phyloP scores from a whole-genome alignment of 805 yeast species.

The Pichia rugopelliculosa region DNA sequence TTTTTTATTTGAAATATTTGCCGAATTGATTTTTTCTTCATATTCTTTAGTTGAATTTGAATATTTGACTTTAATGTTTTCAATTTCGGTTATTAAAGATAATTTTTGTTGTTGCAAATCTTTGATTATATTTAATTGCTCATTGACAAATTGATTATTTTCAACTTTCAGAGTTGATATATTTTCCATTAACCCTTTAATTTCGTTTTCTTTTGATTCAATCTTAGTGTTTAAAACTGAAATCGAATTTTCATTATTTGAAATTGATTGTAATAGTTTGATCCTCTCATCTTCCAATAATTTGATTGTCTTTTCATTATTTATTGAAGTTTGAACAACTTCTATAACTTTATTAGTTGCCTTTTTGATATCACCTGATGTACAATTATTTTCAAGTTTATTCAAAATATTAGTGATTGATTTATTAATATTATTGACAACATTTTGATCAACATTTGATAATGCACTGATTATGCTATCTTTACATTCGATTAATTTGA shows the following conservation, averaged over 20 bases:
- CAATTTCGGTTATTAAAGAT: neutral
- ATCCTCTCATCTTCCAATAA: neutral
- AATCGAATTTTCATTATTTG: neutral
- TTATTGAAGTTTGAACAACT: neutral
- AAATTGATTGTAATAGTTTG: neutral
- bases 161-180: neutral
- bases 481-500: neutral
- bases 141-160: neutral
- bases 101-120: neutral
- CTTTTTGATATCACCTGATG: neutral
- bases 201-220: neutral
- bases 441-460: slow-evolving; percentile 5
- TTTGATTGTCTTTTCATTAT: neutral
- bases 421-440: neutral
- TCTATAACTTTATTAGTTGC: neutral
- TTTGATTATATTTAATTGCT: neutral
- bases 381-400: neutral
- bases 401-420: neutral
- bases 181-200: neutral
- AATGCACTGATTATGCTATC: slow-evolving; percentile 1
- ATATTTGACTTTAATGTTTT: neutral
- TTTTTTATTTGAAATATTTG: neutral
- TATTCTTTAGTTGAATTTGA: neutral
- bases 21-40: neutral
- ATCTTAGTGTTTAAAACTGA: neutral